Base-by-base conservation (phyloP, 2,329 filamentous ascomycete genomes). In the Fusarium beomiforme region DNA sequence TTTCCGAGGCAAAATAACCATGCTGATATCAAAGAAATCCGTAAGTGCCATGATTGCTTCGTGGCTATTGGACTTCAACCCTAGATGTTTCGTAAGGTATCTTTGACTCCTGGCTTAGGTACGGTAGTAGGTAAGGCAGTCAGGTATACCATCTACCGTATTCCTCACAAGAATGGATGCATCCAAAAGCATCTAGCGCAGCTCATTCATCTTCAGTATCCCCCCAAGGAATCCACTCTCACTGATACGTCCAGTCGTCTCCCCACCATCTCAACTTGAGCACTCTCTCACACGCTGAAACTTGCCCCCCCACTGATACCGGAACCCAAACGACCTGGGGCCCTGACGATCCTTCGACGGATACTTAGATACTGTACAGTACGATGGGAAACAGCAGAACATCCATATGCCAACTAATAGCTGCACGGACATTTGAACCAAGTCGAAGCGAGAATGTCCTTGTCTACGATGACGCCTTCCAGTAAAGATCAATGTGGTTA, bases 281-380 rank as follows among this genome's bases (percentile, higher is more conserved):
- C 59, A 67, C 42, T 56, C 54, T 58, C 70, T 59, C 62, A 46
- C 67, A 63, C 41, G 61, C 71, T 75, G 73, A 75, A 75, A 75
- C 73, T 39, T 65, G 64, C 55, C 69, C 69, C 69, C 65, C 72
- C 69, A 67, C 56, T 67, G 53, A 60, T 55, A 47, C 58, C 46
- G n/a, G 42, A 59, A 56, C 64, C 70, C 59, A 61, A 65, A 71
- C 54, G 31, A 54, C 64, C 59, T 21, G 57, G 64, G 71, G 73
- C 73, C 73, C 73, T 75, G 73, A 65, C 69, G 73, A 75, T 75
- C 73, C 60, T 61, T 62, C 50, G 68, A 60, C 44, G 44, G 61
- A 51, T 50, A 49, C 19, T 31, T n/a, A n/a, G n/a, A n/a, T n/a
- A n/a, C n/a, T n/a, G n/a, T n/a, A n/a, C n/a, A n/a, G 23, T 59